phyloP scores from a whole-genome alignment of 306 rosid species.

The Malus fusca region DNA sequence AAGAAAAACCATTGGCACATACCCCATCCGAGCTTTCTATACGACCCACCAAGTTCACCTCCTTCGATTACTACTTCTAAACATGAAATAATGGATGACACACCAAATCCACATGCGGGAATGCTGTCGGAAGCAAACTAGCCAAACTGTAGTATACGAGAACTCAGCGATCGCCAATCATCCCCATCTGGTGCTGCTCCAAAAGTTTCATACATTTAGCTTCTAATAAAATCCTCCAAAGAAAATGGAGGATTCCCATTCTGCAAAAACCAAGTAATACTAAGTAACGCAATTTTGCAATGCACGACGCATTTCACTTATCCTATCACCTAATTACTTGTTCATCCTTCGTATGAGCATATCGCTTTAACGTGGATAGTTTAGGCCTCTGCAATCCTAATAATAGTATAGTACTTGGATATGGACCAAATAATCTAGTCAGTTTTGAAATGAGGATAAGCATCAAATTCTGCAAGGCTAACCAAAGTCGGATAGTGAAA shows the following conservation, averaged over 20 bases:
- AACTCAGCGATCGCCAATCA: conserved; percentile 16
- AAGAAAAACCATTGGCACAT: conserved; percentile 4
- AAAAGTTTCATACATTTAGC: conserved; percentile 27
- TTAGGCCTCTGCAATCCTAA: background rate
- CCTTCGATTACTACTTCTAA: conserved; percentile 7
- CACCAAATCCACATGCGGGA: conserved; percentile 17
- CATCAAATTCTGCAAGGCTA: background rate
- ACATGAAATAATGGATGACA: conserved; percentile 1
- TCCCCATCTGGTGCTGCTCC: conserved; percentile 3
- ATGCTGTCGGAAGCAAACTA: conserved; percentile 14
- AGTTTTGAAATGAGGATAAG: background rate
- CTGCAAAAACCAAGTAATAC: conserved; percentile 33
- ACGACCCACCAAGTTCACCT: background rate
- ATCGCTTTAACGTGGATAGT: background rate
- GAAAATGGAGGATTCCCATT: conserved; percentile 60
- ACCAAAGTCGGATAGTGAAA: background rate
- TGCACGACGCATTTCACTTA: background rate
- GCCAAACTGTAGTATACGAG: background rate
- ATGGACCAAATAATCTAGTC: background rate
- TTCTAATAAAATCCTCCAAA: conserved; percentile 59
- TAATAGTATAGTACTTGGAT: no score
- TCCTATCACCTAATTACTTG: background rate
- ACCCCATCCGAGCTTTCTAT: conserved; percentile 6
- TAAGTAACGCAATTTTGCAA: background rate
- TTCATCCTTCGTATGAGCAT: background rate